Percentiles rank a stretch among this genome's conserved stretches.
Evolutionary conservation across 169 alveolate species (phyloP).

Genomic region (Babesia gibsoni): DNA sequence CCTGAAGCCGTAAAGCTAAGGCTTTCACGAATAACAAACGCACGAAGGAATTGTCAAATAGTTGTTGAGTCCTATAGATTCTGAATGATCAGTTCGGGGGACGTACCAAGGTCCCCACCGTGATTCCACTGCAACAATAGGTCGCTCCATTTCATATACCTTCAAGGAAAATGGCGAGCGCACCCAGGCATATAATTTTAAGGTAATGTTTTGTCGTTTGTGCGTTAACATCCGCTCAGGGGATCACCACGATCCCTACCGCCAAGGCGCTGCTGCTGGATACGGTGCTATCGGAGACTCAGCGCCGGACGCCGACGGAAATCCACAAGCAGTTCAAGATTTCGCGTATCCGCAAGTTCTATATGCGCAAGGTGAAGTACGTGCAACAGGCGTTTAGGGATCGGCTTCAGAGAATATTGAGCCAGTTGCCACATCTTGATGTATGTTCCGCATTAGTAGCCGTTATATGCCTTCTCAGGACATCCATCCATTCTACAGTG

Average conservation of each 20-base stretch:
- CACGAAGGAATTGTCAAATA: too few relatives aligned
- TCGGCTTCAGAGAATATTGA: slow-evolving; percentile 89
- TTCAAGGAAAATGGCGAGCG: slow-evolving; percentile 48
- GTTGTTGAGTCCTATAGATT: too few relatives aligned
- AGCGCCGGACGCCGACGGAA: slow-evolving; percentile 99
- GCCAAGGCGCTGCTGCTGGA: slow-evolving; percentile 88
- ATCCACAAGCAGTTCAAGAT: slow-evolving; percentile 97
- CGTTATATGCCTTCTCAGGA: slow-evolving; percentile 66
- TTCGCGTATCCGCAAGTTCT: slow-evolving; percentile 96
- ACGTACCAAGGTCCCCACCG: slow-evolving; percentile 45
- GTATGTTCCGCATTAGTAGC: slow-evolving; percentile 40
- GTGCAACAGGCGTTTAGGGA: slow-evolving; percentile 93
- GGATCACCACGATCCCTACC: slow-evolving; percentile 90
- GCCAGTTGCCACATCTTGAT: slow-evolving; percentile 96
- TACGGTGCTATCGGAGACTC: slow-evolving; percentile 94
- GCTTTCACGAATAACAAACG: too few relatives aligned
- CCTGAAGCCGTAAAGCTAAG: too few relatives aligned
- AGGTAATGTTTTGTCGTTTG: too few relatives aligned
- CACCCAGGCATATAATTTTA: slow-evolving; percentile 60
- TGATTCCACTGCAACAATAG: slow-evolving; percentile 2
- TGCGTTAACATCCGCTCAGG: slow-evolving; percentile 18
- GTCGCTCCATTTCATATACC: not conserved
- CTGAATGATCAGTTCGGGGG: too few relatives aligned
- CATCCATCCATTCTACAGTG: slow-evolving; percentile 99
- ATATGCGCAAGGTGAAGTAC: slow-evolving; percentile 98